Evolutionary conservation across 805 yeast species (phyloP).

Genomic region (Candida andamanensis): DNA sequence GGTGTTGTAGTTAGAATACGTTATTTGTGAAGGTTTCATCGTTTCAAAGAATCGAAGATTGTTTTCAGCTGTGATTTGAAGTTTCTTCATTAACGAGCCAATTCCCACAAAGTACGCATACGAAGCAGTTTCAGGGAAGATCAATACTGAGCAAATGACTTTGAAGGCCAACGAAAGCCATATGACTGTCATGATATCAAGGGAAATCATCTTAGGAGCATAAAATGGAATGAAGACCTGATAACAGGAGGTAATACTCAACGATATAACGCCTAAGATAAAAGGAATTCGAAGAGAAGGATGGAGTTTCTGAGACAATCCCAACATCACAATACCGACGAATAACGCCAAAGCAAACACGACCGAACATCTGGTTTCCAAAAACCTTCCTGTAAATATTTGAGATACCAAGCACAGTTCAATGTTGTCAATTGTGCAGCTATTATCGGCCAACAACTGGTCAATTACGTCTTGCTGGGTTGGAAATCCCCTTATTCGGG

Average conservation of each 20-base stretch:
- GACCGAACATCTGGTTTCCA: slow-evolving; percentile 19
- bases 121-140: slow-evolving; percentile 27
- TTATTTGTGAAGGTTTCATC: slow-evolving; percentile 22
- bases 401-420: slow-evolving; percentile 15
- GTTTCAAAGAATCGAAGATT: slow-evolving; percentile 19
- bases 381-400: slow-evolving; percentile 23
- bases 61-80: slow-evolving; percentile 13
- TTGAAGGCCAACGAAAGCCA: slow-evolving; percentile 20
- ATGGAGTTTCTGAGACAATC: slow-evolving; percentile 15
- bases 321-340: slow-evolving; percentile 18
- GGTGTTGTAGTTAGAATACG: slow-evolving; percentile 19
- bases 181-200: slow-evolving; percentile 19
- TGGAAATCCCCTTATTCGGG: slow-evolving; percentile 20
- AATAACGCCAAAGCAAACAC: slow-evolving; percentile 20
- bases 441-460: slow-evolving; percentile 19
- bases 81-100: slow-evolving; percentile 10
- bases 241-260: slow-evolving; percentile 20
- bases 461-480: slow-evolving; percentile 14
- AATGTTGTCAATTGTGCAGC: slow-evolving; percentile 18
- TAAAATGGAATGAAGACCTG: slow-evolving; percentile 23
- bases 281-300: slow-evolving; percentile 16
- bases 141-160: slow-evolving; percentile 13
- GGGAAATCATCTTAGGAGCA: slow-evolving; percentile 17
- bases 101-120: slow-evolving; percentile 16
- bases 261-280: slow-evolving; percentile 18